Evolutionary conservation across 257 asterid genomes (phyloP).

Genomic region (Solanum pinnatisectum): DNA sequence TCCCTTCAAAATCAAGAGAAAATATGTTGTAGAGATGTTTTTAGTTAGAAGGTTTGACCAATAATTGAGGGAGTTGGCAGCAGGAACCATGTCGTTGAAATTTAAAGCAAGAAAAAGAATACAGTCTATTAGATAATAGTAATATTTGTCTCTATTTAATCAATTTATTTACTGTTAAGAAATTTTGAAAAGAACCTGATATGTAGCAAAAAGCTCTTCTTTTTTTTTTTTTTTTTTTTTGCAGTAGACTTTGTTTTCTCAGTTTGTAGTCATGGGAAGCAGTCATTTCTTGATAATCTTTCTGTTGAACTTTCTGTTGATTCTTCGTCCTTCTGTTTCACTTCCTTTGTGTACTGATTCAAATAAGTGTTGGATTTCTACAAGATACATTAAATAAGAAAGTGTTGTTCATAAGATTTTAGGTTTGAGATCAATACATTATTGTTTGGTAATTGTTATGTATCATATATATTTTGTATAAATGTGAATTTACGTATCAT

Average conservation of each 20-base stretch:
- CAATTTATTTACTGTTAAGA: neutral
- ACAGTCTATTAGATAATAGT: neutral
- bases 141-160: neutral
- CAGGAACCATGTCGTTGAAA: neutral
- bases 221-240: too few species aligned
- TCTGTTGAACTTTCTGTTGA: slow-evolving; percentile 36
- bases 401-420: too few species aligned
- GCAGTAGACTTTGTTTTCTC: neutral
- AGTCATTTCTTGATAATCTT: slow-evolving; percentile 15
- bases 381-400: too few species aligned
- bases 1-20: neutral
- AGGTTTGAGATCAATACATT: too few species aligned
- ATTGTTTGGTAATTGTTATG: too few species aligned
- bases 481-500: too few species aligned
- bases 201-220: neutral
- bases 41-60: neutral
- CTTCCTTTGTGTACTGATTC: slow-evolving; percentile 64
- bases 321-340: slow-evolving; percentile 39
- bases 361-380: slow-evolving; percentile 21
- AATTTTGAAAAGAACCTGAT: neutral
- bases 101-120: neutral
- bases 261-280: slow-evolving; percentile 24
- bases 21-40: neutral
- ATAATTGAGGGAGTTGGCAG: neutral
- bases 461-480: too few species aligned